Conservation (phyloP, 306 rosid species). For the peach (Prunus persica) region DNA sequence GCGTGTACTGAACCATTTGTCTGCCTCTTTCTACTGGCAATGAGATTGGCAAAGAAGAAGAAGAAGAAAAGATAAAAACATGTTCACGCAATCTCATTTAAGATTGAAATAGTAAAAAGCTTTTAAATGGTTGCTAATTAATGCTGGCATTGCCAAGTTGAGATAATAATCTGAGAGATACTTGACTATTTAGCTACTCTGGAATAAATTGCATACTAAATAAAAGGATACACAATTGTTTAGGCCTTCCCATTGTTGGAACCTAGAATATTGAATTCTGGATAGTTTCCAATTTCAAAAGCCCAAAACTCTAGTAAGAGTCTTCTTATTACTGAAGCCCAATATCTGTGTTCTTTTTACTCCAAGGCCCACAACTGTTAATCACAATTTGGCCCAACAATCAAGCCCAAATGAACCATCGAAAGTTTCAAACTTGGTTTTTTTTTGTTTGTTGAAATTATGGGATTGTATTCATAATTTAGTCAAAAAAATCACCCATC, state of each 20-base stretch:
- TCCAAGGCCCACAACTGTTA: background rate
- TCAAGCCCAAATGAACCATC: background rate
- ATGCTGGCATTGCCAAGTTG: background rate
- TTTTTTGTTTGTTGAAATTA: no score
- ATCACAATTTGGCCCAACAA: background rate
- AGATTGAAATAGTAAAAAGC: background rate
- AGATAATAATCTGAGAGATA: background rate
- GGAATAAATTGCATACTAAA: background rate
- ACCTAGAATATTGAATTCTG: no score
- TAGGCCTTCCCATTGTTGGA: background rate
- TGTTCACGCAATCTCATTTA: background rate
- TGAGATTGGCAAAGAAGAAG: background rate
- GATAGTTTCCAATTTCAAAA: background rate
- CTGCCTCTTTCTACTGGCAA: background rate
- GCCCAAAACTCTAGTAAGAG: background rate
- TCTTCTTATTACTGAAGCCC: background rate
- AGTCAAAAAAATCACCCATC: rapidly evolving
- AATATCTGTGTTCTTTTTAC: no score
- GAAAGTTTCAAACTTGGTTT: no score
- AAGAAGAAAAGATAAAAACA: background rate
- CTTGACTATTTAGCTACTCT: background rate
- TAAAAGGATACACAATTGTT: background rate
- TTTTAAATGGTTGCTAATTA: background rate
- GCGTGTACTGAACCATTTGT: background rate
- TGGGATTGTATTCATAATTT: no score